Base-by-base conservation (phyloP, 805 yeast species). In the Monosporozyma unispora region DNA sequence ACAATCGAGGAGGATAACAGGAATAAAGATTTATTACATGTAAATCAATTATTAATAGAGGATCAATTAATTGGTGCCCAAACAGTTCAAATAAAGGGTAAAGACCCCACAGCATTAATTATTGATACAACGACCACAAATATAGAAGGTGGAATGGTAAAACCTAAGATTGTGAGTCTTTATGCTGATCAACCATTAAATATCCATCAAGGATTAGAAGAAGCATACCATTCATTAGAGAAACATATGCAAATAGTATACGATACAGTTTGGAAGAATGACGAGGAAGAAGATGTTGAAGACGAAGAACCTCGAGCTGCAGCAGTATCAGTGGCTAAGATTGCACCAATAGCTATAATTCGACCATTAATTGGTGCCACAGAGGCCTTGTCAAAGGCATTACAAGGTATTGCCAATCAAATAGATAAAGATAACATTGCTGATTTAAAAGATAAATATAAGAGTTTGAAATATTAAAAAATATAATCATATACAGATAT, bases 341-440 rank as follows among this genome's bases (percentile, higher is more conserved):
- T 84, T 0, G 80, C 95, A 1, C 97, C 97, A 0, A 79, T 87
- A 14, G 82, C 87, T 18, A 66, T 90, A 14, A 74, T 90, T 2
- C 66, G 96, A 41, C 96, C 97, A 2, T 75, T 88, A 53, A 88
- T 90, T 57, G 98, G 97, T 1, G 88, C 96, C 0, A 85, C 96
- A 0, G 96, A 88, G 62, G 96, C 95, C 0, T 74, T 90, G 6
- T 83, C 91, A 5, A 85, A 81, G 59, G 77, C 96, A 0, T 70
- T 90, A 46, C 76, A 87, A 69, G 98, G 98, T 1, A 74, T 90
- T 7, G 81, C 88, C 39, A 89, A 88, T 61, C 84, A 83, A 53
- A 68, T 90, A 31, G 91, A 87, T 61, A 83, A 89, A 1, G 72
- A 73, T 21, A 79, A 81, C 52, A 72, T 77, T 47, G 62, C 69